phyloP scores from a whole-genome alignment of 371 early-diverging fungal species.

The Rhizopus delemar region DNA sequence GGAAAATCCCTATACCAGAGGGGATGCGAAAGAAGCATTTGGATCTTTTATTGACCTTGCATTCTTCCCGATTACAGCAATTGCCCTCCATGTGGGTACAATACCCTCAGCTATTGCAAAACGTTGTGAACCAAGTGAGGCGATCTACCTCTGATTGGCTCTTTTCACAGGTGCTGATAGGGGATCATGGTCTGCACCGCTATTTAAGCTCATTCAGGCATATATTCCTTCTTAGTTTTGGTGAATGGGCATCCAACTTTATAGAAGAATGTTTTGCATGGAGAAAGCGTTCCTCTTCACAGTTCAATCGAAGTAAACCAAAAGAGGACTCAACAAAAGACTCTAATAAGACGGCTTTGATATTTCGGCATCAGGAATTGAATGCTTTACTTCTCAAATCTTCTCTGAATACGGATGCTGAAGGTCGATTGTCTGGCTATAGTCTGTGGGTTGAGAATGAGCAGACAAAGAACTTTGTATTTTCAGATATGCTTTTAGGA shows the following conservation, averaged over 20 bases:
- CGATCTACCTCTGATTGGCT: slow-evolving; percentile 65
- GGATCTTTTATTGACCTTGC: slow-evolving; percentile 30
- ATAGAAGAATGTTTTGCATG: slow-evolving; percentile 61
- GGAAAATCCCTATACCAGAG: slow-evolving; percentile 36
- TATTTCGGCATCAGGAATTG: slow-evolving; percentile 60
- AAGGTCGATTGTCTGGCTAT: slow-evolving; percentile 32
- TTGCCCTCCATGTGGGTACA: slow-evolving; percentile 23
- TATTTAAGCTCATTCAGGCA: slow-evolving; percentile 67
- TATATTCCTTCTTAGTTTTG: slow-evolving; percentile 68
- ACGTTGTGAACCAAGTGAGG: slow-evolving; percentile 52
- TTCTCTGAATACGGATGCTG: slow-evolving; percentile 37
- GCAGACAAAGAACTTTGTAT: slow-evolving; percentile 24
- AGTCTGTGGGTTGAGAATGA: slow-evolving; percentile 24
- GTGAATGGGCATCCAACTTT: slow-evolving; percentile 66
- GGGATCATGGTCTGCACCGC: slow-evolving; percentile 52
- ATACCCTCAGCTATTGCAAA: slow-evolving; percentile 34
- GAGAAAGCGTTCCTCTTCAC: slow-evolving; percentile 20
- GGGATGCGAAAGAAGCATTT: slow-evolving; percentile 48
- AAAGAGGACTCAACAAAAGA: slow-evolving; percentile 3
- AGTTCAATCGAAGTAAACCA: slow-evolving; percentile 6
- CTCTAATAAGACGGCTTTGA: slow-evolving; percentile 19
- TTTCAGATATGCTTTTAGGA: slow-evolving; percentile 56
- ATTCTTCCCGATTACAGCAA: slow-evolving; percentile 18
- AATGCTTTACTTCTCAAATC: slow-evolving; percentile 60
- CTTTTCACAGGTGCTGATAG: slow-evolving; percentile 70